Evolutionary conservation across 345 rosid genomes (phyloP).

Genomic region (Camelina hispida): DNA sequence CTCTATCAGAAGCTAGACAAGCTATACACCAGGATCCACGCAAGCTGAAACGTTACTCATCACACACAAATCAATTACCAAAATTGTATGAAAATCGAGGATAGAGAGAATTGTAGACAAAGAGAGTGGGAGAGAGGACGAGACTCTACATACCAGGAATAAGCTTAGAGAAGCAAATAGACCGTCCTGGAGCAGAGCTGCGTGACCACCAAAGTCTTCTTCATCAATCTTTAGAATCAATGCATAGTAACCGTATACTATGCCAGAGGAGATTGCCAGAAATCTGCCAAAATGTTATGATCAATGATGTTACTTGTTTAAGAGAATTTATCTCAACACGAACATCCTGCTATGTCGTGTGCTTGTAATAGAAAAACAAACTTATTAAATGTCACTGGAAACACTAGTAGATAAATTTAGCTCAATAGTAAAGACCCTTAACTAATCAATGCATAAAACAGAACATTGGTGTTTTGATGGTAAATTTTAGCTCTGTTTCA

Average conservation of each 20-base stretch:
- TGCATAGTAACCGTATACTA: constrained; percentile 83
- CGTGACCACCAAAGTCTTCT: constrained; percentile 97
- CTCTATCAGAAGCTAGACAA: constrained; percentile 79
- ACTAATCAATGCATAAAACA: background rate
- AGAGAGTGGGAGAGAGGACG: background rate
- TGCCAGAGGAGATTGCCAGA: constrained; percentile 72
- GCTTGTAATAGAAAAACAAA: background rate
- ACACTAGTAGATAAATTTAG: background rate
- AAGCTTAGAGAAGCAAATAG: constrained; percentile 90
- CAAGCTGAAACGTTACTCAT: constrained; percentile 61
- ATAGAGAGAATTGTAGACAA: background rate
- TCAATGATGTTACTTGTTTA: background rate
- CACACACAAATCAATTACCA: constrained; percentile 2
- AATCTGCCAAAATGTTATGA: constrained; percentile 56
- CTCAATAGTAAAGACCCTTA: background rate
- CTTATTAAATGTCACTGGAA: background rate
- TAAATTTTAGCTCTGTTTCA: background rate
- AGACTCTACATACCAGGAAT: constrained; percentile 65
- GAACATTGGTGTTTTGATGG: background rate
- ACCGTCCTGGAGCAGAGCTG: constrained; percentile 92
- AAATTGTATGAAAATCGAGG: background rate
- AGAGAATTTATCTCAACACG: background rate
- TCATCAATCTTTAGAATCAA: constrained; percentile 89
- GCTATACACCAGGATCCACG: constrained; percentile 97
- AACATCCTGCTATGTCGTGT: background rate